These are phyloP conservation scores for Aegilops tauschii DNA, from an alignment of 176 grass and related monocot species.

Conservation along the genomic window DNA sequence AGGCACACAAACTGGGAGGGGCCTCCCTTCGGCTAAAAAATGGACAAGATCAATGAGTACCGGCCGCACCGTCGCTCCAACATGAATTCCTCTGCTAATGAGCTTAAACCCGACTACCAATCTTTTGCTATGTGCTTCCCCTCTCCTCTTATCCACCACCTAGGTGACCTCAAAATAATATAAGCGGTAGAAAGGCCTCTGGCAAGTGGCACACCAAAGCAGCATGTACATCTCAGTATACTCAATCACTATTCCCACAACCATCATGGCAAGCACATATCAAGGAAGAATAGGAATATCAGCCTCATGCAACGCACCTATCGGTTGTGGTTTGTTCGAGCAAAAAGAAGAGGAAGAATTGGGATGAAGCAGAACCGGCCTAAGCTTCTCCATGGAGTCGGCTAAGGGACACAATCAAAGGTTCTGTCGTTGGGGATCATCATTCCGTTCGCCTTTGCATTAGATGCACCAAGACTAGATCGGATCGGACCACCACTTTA, in stretches of 20 bases:
- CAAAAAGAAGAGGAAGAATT: too few species aligned
- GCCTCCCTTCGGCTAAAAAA: neutral
- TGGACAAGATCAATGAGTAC: neutral
- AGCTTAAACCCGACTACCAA: neutral
- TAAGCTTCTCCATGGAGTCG: too few species aligned
- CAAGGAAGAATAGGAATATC: neutral
- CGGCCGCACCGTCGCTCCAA: neutral
- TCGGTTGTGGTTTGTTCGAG: too few species aligned
- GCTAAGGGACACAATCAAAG: too few species aligned
- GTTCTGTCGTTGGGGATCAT: too few species aligned
- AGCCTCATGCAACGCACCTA: too few species aligned
- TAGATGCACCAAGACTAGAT: too few species aligned
- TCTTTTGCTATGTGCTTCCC: neutral
- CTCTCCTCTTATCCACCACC: neutral
- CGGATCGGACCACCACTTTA: rapidly evolving
- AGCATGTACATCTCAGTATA: neutral
- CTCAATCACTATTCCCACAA: neutral
- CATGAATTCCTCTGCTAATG: neutral
- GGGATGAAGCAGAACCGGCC: too few species aligned
- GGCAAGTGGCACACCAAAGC: neutral
- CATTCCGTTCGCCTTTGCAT: too few species aligned
- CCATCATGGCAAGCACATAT: neutral
- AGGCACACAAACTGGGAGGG: neutral
- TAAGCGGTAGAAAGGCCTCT: neutral
- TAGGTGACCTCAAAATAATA: neutral